phyloP scores from a whole-genome alignment of 2,329 filamentous ascomycete species.

The Aspergillus clavatus region DNA sequence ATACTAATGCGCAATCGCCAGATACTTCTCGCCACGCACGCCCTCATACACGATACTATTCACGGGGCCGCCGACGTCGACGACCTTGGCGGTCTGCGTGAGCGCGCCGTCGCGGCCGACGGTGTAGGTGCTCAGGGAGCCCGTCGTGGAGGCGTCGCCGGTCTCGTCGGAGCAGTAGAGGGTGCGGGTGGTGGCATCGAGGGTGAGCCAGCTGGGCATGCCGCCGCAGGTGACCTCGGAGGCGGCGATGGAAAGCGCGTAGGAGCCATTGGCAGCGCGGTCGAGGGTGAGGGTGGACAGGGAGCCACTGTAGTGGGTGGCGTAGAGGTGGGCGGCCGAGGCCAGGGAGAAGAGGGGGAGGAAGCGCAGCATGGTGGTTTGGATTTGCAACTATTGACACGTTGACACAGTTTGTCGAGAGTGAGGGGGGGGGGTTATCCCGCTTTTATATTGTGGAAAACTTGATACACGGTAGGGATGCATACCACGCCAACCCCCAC shows the following conservation, averaged over 20 bases:
- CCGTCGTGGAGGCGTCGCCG: slow-evolving; percentile 22
- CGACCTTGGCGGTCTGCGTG: slow-evolving; percentile 16
- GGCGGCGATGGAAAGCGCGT: slow-evolving; percentile 20
- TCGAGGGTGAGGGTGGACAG: slow-evolving; percentile 31
- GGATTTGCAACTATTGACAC: too few species aligned
- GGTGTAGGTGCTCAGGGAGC: slow-evolving; percentile 26
- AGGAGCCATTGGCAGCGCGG: slow-evolving; percentile 18
- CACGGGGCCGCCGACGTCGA: slow-evolving; percentile 29
- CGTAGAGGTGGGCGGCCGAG: slow-evolving; percentile 27
- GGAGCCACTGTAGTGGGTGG: slow-evolving; percentile 36
- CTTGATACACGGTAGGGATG: too few species aligned
- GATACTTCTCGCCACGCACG: slow-evolving; percentile 20
- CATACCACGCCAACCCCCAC: too few species aligned
- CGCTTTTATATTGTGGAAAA: too few species aligned
- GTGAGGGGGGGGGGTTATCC: too few species aligned
- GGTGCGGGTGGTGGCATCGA: slow-evolving; percentile 21
- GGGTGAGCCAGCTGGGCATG: slow-evolving; percentile 36
- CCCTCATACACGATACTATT: slow-evolving; percentile 30
- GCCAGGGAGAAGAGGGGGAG: slow-evolving; percentile 5
- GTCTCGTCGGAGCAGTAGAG: slow-evolving; percentile 36
- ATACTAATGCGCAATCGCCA: slow-evolving; percentile 39
- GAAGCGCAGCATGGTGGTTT: too few species aligned
- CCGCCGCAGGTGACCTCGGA: slow-evolving; percentile 28
- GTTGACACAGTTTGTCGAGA: too few species aligned
- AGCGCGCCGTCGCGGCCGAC: slow-evolving; percentile 18